phyloP scores from a whole-genome alignment of 805 yeast genomes.

The Saccharomycopsis fibuligera region DNA sequence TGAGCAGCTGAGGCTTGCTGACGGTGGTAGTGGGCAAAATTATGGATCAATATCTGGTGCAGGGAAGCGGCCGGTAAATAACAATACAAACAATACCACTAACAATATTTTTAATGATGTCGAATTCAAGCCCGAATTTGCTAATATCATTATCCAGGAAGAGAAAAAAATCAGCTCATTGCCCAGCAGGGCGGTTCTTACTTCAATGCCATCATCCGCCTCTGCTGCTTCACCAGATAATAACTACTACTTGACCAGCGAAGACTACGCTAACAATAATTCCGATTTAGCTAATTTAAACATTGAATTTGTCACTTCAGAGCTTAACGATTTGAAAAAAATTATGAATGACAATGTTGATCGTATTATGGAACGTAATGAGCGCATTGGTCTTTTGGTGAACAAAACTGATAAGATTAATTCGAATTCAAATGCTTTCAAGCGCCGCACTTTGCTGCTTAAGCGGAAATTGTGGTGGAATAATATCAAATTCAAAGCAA shows the following conservation, averaged over 20 bases:
- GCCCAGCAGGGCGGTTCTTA: slow-evolving; percentile 23
- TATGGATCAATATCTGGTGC: background rate
- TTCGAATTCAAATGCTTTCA: slow-evolving; percentile 53
- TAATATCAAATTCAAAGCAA: slow-evolving; percentile 33
- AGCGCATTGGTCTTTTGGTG: slow-evolving; percentile 55
- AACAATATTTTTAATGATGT: slow-evolving; percentile 2
- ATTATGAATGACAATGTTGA: slow-evolving; percentile 71
- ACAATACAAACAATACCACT: too few relatives aligned
- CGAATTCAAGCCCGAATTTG: slow-evolving; percentile 12
- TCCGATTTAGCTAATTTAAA: slow-evolving; percentile 10
- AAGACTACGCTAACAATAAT: background rate
- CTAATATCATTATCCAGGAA: slow-evolving; percentile 9
- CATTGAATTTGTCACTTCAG: slow-evolving; percentile 28
- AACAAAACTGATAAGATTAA: slow-evolving; percentile 68
- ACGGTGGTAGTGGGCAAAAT: background rate
- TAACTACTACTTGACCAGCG: background rate
- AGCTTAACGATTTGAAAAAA: slow-evolving; percentile 57
- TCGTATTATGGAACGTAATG: slow-evolving; percentile 62
- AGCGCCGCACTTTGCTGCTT: slow-evolving; percentile 52
- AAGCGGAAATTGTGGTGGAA: slow-evolving; percentile 58
- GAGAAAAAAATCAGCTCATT: slow-evolving; percentile 8
- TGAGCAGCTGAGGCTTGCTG: background rate
- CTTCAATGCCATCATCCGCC: background rate
- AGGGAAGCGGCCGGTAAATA: too few relatives aligned
- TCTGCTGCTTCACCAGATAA: slow-evolving; percentile 28